phyloP scores from a whole-genome alignment of 208 protist species.

The Trypanosoma lewisi region DNA sequence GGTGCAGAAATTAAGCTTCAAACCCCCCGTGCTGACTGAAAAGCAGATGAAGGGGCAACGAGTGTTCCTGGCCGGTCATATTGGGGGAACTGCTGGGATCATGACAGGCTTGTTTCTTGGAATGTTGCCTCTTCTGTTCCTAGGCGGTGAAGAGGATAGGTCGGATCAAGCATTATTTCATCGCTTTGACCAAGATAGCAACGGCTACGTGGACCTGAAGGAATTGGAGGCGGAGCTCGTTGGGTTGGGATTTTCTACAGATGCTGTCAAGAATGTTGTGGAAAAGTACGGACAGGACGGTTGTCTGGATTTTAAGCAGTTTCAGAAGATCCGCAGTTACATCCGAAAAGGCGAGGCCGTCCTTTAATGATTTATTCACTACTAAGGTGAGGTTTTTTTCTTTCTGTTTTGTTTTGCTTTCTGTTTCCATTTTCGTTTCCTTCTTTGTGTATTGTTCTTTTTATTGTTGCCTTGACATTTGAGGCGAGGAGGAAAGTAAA shows the following conservation, averaged over 20 bases:
- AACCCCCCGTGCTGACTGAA: conserved; percentile 72
- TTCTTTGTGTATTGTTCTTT: conserved; percentile 4
- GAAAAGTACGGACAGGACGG: conserved; percentile 67
- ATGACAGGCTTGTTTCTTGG: conserved; percentile 82
- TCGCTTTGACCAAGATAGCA: conserved; percentile 68
- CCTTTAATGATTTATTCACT: background rate
- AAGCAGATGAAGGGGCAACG: conserved; percentile 75
- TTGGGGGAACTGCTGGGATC: conserved; percentile 88
- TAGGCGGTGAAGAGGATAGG: conserved; percentile 72
- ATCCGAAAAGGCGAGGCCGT: conserved; percentile 29
- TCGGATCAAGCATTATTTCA: conserved; percentile 79
- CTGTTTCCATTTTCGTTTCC: background rate
- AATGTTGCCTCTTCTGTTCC: conserved; percentile 82
- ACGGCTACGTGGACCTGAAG: conserved; percentile 66
- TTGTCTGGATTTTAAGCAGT: conserved; percentile 73
- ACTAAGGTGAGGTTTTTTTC: background rate
- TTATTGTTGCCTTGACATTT: too few species aligned
- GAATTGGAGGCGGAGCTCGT: conserved; percentile 62
- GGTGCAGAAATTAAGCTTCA: conserved; percentile 74
- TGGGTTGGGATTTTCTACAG: conserved; percentile 56
- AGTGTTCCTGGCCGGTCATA: conserved; percentile 87
- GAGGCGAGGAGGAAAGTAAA: too few species aligned
- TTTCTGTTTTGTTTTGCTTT: conserved; percentile 6
- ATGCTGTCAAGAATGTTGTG: conserved; percentile 42
- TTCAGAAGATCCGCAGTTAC: conserved; percentile 62